phyloP scores from a whole-genome alignment of 169 alveolate species.

The Plasmodium malariae region DNA sequence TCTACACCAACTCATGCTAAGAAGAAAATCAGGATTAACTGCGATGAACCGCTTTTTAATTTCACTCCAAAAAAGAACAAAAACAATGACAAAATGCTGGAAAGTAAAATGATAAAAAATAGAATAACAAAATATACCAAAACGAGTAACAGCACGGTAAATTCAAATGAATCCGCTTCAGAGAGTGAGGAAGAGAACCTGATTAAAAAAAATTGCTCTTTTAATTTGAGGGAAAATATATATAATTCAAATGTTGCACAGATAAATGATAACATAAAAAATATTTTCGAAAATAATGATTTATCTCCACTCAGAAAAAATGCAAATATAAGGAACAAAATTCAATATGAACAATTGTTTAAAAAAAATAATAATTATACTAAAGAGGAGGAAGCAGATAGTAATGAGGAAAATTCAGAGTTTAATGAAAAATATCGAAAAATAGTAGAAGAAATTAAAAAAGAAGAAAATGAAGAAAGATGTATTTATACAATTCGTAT shows the following conservation, averaged over 20 bases:
- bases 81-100: too few relatives aligned
- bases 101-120: too few relatives aligned
- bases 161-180: too few relatives aligned
- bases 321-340: conserved; percentile 60
- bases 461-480: conserved; percentile 53
- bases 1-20: background rate
- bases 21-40: conserved; percentile 39
- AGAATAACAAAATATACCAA: too few relatives aligned
- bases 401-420: conserved; percentile 18
- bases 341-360: conserved; percentile 38
- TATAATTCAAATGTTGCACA: conserved; percentile 37
- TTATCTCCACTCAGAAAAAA: conserved; percentile 57
- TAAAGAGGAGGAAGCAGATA: background rate
- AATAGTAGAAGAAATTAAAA: conserved; percentile 58
- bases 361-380: conserved; percentile 6
- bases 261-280: conserved; percentile 41
- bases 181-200: too few relatives aligned
- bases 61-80: conserved; percentile 44
- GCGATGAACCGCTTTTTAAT: conserved; percentile 55
- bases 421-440: conserved; percentile 52
- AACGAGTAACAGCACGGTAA: background rate
- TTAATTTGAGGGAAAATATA: too few relatives aligned
- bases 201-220: too few relatives aligned
- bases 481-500: conserved; percentile 71
- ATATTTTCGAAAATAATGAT: conserved; percentile 61